These are phyloP conservation scores for Gaeumannomyces sp. DNA, from an alignment of 2,329 filamentous ascomycete genomes.

Conservation along the genomic window DNA sequence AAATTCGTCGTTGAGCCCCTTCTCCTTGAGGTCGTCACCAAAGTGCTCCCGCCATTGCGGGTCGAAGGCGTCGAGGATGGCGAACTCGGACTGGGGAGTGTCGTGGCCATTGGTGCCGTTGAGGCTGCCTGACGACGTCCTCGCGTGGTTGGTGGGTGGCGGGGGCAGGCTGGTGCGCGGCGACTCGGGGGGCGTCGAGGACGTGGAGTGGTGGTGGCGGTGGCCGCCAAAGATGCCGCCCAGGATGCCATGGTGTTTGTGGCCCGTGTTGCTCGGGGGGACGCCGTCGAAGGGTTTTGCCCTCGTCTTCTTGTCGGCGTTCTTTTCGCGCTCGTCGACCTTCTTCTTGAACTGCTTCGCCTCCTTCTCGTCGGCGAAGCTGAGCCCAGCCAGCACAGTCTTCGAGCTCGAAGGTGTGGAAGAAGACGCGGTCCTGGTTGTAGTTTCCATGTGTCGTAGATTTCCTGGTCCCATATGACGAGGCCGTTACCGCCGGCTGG, in stretches of 20 bases:
- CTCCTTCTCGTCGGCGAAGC: slow-evolving; percentile 95
- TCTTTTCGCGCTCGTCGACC: slow-evolving; percentile 93
- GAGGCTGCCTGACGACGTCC: slow-evolving; percentile 35
- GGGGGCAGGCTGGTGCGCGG: slow-evolving; percentile 36
- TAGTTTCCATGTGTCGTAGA: slow-evolving; percentile 93
- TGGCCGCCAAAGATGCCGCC: slow-evolving; percentile 57
- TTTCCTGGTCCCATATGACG: slow-evolving; percentile 95
- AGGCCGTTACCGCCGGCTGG: slow-evolving; percentile 63
- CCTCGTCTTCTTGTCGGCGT: slow-evolving; percentile 80
- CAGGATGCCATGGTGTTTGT: slow-evolving; percentile 42
- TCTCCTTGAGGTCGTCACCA: slow-evolving; percentile 55
- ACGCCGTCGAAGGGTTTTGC: slow-evolving; percentile 66
- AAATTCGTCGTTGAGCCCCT: slow-evolving; percentile 60
- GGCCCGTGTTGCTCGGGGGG: slow-evolving; percentile 28
- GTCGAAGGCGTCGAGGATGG: slow-evolving; percentile 58
- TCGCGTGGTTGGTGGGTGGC: slow-evolving; percentile 23
- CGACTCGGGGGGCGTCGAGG: slow-evolving; percentile 52
- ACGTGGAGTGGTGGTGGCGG: slow-evolving; percentile 41
- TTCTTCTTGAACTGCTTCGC: slow-evolving; percentile 96
- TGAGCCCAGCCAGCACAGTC: slow-evolving; percentile 83
- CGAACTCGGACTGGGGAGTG: slow-evolving; percentile 46
- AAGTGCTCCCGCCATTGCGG: slow-evolving; percentile 60
- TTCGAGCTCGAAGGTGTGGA: slow-evolving; percentile 94
- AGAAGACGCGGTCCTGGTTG: slow-evolving; percentile 96
- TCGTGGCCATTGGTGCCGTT: slow-evolving; percentile 28